Conservation (phyloP, 768 basidiomycete genomes). For the Melanogaster broomeanus region DNA sequence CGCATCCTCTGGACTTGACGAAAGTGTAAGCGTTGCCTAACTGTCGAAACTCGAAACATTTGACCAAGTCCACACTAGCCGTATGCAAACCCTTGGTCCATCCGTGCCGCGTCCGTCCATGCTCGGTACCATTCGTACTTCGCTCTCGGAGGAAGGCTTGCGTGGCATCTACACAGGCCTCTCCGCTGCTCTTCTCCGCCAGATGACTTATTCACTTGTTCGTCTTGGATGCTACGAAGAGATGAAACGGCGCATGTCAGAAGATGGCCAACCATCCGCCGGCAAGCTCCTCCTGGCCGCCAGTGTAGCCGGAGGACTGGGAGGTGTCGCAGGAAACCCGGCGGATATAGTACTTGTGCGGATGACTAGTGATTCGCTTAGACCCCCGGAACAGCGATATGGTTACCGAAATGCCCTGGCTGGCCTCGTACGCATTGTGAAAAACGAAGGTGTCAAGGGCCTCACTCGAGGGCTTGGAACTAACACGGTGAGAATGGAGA, state of each 20-base stretch:
- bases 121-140: constrained; percentile 60
- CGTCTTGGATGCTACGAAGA: constrained; percentile 83
- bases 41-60: not conserved
- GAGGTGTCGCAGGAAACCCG: constrained; percentile 85
- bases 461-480: constrained; percentile 75
- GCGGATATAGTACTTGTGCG: constrained; percentile 74
- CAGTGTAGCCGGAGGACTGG: constrained; percentile 74
- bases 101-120: constrained; percentile 63
- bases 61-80: constrained; percentile 40
- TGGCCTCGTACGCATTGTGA: constrained; percentile 66
- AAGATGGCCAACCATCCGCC: constrained; percentile 52
- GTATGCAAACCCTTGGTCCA: constrained; percentile 74
- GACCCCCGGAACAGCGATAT: constrained; percentile 72
- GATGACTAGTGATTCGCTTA: constrained; percentile 86
- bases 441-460: constrained; percentile 68
- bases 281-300: constrained; percentile 62
- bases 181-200: constrained; percentile 79
- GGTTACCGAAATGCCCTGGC: constrained; percentile 78
- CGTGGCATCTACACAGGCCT: constrained; percentile 80
- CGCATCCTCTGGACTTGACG: constrained; percentile 82
- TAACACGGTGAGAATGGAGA: constrained; percentile 57
- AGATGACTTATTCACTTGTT: constrained; percentile 91
- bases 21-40: constrained; percentile 63
- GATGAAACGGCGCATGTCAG: constrained; percentile 59
- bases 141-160: constrained; percentile 68